phyloP scores from a whole-genome alignment of 768 basidiomycete genomes.

The Cubamyces sp. region DNA sequence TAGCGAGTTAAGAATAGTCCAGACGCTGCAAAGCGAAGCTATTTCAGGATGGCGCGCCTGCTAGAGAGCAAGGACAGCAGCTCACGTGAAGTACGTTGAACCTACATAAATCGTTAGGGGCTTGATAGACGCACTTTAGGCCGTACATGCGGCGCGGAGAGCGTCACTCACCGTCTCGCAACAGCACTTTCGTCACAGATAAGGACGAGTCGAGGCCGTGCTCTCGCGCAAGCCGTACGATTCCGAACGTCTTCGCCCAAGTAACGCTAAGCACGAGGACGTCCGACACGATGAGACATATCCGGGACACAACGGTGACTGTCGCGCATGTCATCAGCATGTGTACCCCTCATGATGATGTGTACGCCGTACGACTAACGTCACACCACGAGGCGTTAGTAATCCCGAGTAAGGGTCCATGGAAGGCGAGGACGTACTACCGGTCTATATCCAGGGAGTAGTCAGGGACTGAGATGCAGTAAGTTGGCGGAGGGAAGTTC shows the following conservation, averaged over 20 bases:
- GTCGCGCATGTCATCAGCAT: background rate
- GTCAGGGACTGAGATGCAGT: background rate
- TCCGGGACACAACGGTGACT: constrained; percentile 8
- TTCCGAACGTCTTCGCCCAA: constrained; percentile 20
- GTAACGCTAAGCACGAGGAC: constrained; percentile 16
- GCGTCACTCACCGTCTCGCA: constrained; percentile 11
- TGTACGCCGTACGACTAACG: background rate
- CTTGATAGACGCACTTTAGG: too few species aligned
- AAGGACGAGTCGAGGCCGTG: background rate
- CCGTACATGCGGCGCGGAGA: too few species aligned
- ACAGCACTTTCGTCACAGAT: constrained; percentile 3
- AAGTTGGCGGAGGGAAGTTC: background rate
- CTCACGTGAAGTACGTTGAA: constrained; percentile 13
- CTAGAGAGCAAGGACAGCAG: background rate
- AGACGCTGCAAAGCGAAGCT: background rate
- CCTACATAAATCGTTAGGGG: background rate
- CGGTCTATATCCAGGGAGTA: background rate
- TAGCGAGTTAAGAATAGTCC: constrained; percentile 16
- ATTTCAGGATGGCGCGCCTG: too few species aligned
- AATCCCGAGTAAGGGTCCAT: too few species aligned
- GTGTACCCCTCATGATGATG: background rate
- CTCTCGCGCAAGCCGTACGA: constrained; percentile 12
- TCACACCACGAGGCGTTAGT: background rate
- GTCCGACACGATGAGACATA: constrained; percentile 14
- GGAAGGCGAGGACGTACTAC: background rate